Evolutionary conservation across 495 filamentous ascomycete species (phyloP), one percentile per base, ranked within the genome.

Genomic region (Extremus antarcticus): DNA sequence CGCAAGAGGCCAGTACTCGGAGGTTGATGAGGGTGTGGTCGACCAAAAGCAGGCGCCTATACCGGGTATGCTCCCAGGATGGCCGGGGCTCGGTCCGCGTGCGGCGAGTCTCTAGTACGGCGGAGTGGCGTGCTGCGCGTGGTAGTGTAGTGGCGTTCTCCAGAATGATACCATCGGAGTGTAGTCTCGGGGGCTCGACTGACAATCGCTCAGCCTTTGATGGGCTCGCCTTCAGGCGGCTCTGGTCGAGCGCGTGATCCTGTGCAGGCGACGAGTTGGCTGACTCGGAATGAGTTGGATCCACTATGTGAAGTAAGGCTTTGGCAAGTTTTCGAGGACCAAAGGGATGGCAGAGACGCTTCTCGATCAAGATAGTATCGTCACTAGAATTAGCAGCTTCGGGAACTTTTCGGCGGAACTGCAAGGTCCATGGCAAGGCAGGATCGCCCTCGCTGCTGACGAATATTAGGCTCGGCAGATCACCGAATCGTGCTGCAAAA

Each of bases 21-120:
- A 54, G 39, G 25, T 54, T 54, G 39, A 54, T 47, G 22, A 20
- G 25, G 41, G 43, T 54, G 51, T 54, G 38, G 41, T 54, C 51
- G 1, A 54, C 51, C 20, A 54, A 16, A 2, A 54, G 41, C 3
- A 54, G 39, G 16, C n/a, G 23, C 25, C 23, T 52, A 13, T 35
- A 35, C 7, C 29, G 29, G 29, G 4, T 35, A 13, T 35, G 29
- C 13, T 35, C 29, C 29, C 29, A 35, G 4, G 29, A 35, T 4
- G 29, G 29, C 29, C 13, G 29, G 29, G 29, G 29, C 29, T 35
- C 29, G 29, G 29, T 35, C 7, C 13, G 4, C 7, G 13, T 35
- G 29, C 29, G 29, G 29, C 29, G 29, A 4, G 29, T 35, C 29
- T 35, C 7, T 35, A 35, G 29, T 13, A 35, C 13, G 29, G 29